phyloP scores from a whole-genome alignment of 2,329 filamentous ascomycete species.

The Exophiala dermatitidis region DNA sequence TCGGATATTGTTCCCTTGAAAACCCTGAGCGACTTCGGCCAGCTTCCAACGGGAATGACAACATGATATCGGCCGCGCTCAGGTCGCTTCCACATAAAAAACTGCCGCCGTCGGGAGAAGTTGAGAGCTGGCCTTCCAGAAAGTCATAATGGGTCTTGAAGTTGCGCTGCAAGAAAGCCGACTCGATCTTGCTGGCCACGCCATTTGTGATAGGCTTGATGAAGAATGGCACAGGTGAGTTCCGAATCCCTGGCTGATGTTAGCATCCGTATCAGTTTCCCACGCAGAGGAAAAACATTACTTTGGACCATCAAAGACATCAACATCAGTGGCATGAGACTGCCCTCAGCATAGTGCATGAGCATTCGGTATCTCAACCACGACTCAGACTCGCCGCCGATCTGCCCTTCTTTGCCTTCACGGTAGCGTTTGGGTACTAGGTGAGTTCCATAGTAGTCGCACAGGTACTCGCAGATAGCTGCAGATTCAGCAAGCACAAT shows the following conservation, averaged over 20 bases:
- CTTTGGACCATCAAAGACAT: constrained; percentile 55
- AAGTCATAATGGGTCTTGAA: constrained; percentile 39
- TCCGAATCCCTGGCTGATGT: constrained; percentile 38
- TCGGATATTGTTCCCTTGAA: constrained; percentile 34
- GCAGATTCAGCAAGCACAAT: constrained; percentile 73
- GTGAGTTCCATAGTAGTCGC: constrained; percentile 53
- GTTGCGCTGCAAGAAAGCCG: constrained; percentile 36
- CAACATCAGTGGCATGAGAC: constrained; percentile 65
- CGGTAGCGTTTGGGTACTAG: constrained; percentile 48
- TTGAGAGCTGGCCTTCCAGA: constrained; percentile 40
- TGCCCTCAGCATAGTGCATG: constrained; percentile 81
- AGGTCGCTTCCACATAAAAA: constrained; percentile 41
- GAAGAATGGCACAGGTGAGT: constrained; percentile 59
- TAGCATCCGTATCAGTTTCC: neutral
- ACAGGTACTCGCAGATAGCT: constrained; percentile 73
- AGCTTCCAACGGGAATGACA: constrained; percentile 42
- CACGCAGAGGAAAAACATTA: constrained; percentile 31
- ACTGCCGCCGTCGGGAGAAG: constrained; percentile 34
- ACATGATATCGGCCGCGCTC: constrained; percentile 42
- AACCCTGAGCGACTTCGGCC: constrained; percentile 32
- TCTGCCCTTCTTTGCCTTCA: constrained; percentile 47
- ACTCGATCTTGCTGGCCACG: constrained; percentile 44
- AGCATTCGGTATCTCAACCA: constrained; percentile 60
- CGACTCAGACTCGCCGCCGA: constrained; percentile 53
- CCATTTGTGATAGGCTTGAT: constrained; percentile 55